Conservation (phyloP, 768 basidiomycete species). For the Amanita thiersii region DNA sequence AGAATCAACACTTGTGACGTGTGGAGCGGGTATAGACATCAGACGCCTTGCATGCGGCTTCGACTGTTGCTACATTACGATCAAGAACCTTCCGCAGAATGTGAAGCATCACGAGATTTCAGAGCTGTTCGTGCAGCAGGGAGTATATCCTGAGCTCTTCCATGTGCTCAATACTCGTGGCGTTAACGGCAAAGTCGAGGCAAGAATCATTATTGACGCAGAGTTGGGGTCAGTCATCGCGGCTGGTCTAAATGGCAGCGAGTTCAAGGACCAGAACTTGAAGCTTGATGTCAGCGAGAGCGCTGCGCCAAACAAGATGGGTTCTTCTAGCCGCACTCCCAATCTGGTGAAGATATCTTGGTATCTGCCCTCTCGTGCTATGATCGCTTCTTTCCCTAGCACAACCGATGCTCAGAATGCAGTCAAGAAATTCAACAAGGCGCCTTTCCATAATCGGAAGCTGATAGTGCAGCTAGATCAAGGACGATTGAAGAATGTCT, state of each 20-base stretch:
- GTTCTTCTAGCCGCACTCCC: conserved; percentile 18
- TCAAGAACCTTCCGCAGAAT: conserved; percentile 38
- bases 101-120: conserved; percentile 30
- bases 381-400: conserved; percentile 33
- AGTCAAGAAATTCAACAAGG: conserved; percentile 27
- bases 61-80: conserved; percentile 39
- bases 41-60: conserved; percentile 38
- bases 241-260: conserved; percentile 34
- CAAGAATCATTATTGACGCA: conserved; percentile 33
- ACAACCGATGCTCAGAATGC: conserved; percentile 24
- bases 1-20: conserved; percentile 37
- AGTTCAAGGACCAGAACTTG: conserved; percentile 35
- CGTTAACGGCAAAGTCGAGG: conserved; percentile 23
- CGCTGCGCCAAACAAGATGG: conserved; percentile 34
- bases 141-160: conserved; percentile 26
- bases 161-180: conserved; percentile 25
- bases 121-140: conserved; percentile 35
- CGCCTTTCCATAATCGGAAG: conserved; percentile 28
- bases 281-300: conserved; percentile 33
- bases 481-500: conserved; percentile 11
- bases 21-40: conserved; percentile 40
- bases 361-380: conserved; percentile 35
- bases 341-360: conserved; percentile 44
- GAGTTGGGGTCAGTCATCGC: conserved; percentile 33
- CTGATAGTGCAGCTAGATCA: conserved; percentile 39